A percentile compares a stretch with the other conserved stretches of the same genome.
These are phyloP conservation scores for Coemansia sp. DNA, from an alignment of 192 early-diverging fungal genomes.

Conservation along the genomic window DNA sequence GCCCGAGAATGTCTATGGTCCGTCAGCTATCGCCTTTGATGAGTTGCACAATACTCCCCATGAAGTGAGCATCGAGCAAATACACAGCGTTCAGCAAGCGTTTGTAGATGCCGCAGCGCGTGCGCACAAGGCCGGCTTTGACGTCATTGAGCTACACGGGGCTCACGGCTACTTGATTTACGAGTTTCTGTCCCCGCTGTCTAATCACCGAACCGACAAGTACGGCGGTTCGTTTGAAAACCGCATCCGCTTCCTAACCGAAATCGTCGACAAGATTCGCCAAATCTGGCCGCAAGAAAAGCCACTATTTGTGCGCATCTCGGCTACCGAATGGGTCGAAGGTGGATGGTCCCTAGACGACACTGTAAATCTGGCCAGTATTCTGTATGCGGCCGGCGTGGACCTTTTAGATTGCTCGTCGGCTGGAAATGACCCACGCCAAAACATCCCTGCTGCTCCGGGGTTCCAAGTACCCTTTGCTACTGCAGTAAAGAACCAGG, in stretches of 20 bases:
- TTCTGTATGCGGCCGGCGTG: conserved; percentile 62
- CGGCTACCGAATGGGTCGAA: conserved; percentile 67
- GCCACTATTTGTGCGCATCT: conserved; percentile 82
- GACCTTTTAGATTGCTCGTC: conserved; percentile 85
- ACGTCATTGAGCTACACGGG: conserved; percentile 84
- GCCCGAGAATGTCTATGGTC: conserved; percentile 66
- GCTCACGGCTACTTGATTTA: conserved; percentile 89
- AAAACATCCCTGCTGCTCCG: conserved; percentile 47
- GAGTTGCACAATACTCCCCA: conserved; percentile 18
- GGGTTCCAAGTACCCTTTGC: conserved; percentile 73
- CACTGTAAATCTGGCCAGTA: conserved; percentile 56
- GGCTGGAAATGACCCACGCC: conserved; percentile 62
- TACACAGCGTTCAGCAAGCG: conserved; percentile 56
- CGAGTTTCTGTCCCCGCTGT: conserved; percentile 72
- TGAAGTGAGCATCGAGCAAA: conserved; percentile 63
- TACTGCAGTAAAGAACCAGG: conserved; percentile 55
- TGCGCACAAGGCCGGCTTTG: conserved; percentile 77
- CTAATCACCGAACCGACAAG: conserved; percentile 83
- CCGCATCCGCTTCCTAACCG: conserved; percentile 70
- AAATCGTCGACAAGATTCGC: conserved; percentile 62
- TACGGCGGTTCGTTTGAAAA: conserved; percentile 93
- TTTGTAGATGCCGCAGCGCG: conserved; percentile 66
- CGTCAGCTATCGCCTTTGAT: conserved; percentile 55
- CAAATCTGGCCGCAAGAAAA: conserved; percentile 71
- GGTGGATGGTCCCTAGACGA: conserved; percentile 75